Base-by-base conservation (phyloP, 2,329 filamentous ascomycete genomes). In the Hypoxylon sp. region DNA sequence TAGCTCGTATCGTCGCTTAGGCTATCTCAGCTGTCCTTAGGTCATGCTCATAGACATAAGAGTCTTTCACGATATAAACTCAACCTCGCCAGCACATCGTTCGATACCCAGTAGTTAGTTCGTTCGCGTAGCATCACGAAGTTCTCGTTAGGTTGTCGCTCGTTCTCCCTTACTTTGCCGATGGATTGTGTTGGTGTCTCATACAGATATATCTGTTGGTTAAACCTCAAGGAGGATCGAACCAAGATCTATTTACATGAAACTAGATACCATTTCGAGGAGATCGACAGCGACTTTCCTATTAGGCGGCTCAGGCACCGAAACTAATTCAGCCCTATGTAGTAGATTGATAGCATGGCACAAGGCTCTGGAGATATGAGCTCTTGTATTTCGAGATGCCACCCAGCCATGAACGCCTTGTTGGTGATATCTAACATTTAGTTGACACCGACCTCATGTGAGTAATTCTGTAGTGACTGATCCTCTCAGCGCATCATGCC, bases 121-220 rank as follows among this genome's bases (percentile, higher is more conserved):
- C 22, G 35, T n/a, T 54, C 47, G 19, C 26, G 46, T 59, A 51
- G 14, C 10, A 46, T 59, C 22, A 59, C 53, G 61, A 63, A 33
- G 31, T 39, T 13, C 10, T 37, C 35, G 11, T 29, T 50, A 22
- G 35, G 24, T 44, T 33, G 4, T 37, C 17, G 39, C 54, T 59
- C 39, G 29, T 14, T 39, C 11, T 26, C 46, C 42, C 22, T 47
- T 19, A 24, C 9, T 17, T 58, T 46, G 31, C 33, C 33, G 42
- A 48, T 50, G 31, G 22, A 42, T 46, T 11, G 42, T 33, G 39
- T 60, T 65, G 17, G 44, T 26, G 31, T 37, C 24, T 51, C 33
- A 31, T 31, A 31, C 29, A 31, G 29, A 31, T 31, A 31, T 35
- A 35, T 24, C 17, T 19, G 31, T 60, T 50, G 33, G 24, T 37